These are phyloP conservation scores for Pleurotus cornucopiae DNA, from an alignment of 768 basidiomycete genomes.

Conservation along the genomic window DNA sequence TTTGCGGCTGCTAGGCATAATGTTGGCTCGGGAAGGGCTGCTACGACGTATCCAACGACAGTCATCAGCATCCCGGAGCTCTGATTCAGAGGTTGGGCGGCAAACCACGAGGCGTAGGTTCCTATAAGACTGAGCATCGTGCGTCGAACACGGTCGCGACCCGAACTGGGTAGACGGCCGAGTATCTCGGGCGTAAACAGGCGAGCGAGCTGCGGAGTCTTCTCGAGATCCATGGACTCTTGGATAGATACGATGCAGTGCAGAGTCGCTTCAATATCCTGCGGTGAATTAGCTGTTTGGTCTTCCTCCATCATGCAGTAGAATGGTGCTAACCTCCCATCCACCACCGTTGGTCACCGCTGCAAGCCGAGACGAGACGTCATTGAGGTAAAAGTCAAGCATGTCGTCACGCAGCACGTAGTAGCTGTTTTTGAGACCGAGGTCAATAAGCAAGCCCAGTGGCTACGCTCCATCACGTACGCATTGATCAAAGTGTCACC, in stretches of 20 bases:
- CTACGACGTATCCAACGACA: conserved; percentile 64
- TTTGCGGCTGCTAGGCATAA: conserved; percentile 74
- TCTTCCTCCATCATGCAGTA: not conserved
- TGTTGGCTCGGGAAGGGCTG: conserved; percentile 61
- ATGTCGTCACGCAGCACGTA: conserved; percentile 86
- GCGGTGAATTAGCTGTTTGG: not conserved
- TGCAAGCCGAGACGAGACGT: conserved; percentile 53
- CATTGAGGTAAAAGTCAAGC: conserved; percentile 65
- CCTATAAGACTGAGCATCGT: conserved; percentile 77
- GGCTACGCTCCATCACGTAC: conserved; percentile 36
- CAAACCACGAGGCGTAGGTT: conserved; percentile 78
- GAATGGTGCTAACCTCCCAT: conserved; percentile 63
- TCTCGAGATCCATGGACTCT: conserved; percentile 69
- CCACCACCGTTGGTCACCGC: conserved; percentile 37
- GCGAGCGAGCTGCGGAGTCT: conserved; percentile 47
- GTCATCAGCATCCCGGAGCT: conserved; percentile 52
- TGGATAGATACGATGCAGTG: conserved; percentile 86
- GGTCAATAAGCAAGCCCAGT: no score
- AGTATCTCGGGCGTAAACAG: conserved; percentile 75
- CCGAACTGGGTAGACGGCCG: conserved; percentile 60
- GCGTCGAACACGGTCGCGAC: conserved; percentile 61
- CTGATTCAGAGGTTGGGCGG: conserved; percentile 34
- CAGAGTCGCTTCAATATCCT: conserved; percentile 85
- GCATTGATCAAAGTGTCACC: conserved; percentile 88
- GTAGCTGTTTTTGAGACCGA: conserved; percentile 42